Evolutionary conservation across 177 flowering plant genomes (phyloP), one percentile per base, ranked within the genome.

Genomic region (Vitis hybrid): DNA sequence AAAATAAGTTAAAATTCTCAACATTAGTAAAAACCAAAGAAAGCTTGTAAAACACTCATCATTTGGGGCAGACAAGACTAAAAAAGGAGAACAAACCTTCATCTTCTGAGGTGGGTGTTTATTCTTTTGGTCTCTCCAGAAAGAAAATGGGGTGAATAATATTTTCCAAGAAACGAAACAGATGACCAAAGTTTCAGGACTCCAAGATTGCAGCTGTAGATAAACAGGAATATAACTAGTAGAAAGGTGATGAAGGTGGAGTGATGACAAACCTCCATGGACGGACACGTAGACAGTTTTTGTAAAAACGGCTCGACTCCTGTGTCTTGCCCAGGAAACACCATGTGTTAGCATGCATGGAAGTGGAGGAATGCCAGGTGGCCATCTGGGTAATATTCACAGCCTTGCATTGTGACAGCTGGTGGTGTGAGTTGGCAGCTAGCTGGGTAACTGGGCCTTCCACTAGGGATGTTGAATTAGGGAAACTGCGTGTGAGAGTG

Each of bases 331-430:
- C 49, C n/a, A 48, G 7, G 50, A 26, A 9, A 2, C 1, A 49
- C 62, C 78, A 66, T 11, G 56, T 74, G 78, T 75, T 7, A 8
- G 21, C 49, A 57, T 26, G 69, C 40, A 14, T 45, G 13, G 59
- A 50, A 4, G 14, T 6, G 50, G 3, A 40, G 48, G 9, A 1
- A 17, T 30, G 74, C 51, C 70, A 75, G 68, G 49, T 56, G 70
- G 62, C 74, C 58, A 64, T 30, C 3, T 56, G 64, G 68, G 74
- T 62, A 9, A 21, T 26, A 23, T 18, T 55, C 10, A 66, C 40
- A 0, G 30, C 52, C 52, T 70, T 17, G 11, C 6, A 19, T 52
- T 62, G 32, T 66, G 78, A 75, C 78, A 75, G 67, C 67, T 75
- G 78, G 74, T 49, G 2, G 5, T 23, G 51, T 62, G 56, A 54